phyloP scores from a whole-genome alignment of 805 yeast species.

The Wickerhamomyces queroliae region DNA sequence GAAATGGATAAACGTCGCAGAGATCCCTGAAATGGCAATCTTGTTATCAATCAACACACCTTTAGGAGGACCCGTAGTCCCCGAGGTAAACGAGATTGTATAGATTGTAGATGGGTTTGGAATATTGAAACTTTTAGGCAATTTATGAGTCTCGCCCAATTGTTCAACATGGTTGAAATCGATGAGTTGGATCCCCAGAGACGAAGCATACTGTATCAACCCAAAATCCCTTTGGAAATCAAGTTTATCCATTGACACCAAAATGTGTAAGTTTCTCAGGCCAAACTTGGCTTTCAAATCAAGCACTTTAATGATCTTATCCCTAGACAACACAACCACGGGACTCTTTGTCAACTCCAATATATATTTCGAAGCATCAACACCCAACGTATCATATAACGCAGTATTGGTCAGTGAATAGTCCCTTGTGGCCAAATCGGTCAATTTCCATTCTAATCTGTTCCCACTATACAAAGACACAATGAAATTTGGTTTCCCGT shows the following conservation, averaged over 20 bases:
- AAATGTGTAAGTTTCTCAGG: constrained; percentile 27
- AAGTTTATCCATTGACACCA: constrained; percentile 44
- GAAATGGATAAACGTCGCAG: constrained; percentile 11
- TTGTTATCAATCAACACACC: constrained; percentile 48
- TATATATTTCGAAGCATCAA: constrained; percentile 47
- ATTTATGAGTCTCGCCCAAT: constrained; percentile 31
- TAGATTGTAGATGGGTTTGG: constrained; percentile 35
- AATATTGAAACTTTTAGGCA: constrained; percentile 16
- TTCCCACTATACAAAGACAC: constrained; percentile 43
- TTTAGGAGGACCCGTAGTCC: constrained; percentile 63
- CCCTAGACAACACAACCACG: constrained; percentile 38
- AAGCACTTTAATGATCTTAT: constrained; percentile 37
- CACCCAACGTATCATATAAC: constrained; percentile 40
- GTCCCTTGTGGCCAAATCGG: constrained; percentile 51
- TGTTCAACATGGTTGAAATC: constrained; percentile 28
- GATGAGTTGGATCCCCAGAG: constrained; percentile 27
- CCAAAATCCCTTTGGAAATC: constrained; percentile 19
- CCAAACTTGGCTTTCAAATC: constrained; percentile 31
- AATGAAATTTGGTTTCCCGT: constrained; percentile 27
- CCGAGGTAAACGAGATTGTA: constrained; percentile 60
- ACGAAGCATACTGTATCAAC: constrained; percentile 13
- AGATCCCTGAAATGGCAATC: constrained; percentile 36
- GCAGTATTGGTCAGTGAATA: constrained; percentile 39
- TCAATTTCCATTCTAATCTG: constrained; percentile 51
- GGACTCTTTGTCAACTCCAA: constrained; percentile 47